phyloP scores from a whole-genome alignment of 2,329 filamentous ascomycete genomes.

The Fusarium graminum region DNA sequence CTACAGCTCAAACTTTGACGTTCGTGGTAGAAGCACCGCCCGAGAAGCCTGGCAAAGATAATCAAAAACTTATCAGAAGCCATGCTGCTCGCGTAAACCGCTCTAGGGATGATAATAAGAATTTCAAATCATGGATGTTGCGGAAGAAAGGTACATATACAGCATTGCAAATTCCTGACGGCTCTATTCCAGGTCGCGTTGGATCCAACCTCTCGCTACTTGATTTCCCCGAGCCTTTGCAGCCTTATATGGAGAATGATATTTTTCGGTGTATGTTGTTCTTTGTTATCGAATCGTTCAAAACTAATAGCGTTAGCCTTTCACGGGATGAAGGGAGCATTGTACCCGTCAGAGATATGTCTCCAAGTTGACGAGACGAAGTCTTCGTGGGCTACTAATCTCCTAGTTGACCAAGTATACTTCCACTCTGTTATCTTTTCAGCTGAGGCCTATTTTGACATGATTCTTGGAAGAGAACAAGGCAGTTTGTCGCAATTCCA shows the following conservation, averaged over 20 bases:
- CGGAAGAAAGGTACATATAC: not conserved
- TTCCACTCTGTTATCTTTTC: slow-evolving; percentile 39
- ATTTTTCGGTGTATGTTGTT: slow-evolving; percentile 19
- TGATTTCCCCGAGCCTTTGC: slow-evolving; percentile 39
- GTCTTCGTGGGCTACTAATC: slow-evolving; percentile 35
- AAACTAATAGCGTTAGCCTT: slow-evolving; percentile 1
- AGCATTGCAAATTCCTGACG: slow-evolving; percentile 1
- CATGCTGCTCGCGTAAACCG: slow-evolving; percentile 16
- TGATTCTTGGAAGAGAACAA: slow-evolving; percentile 1
- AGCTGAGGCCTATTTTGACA: slow-evolving; percentile 29
- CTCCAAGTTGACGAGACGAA: slow-evolving; percentile 28
- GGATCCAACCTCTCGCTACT: slow-evolving; percentile 36
- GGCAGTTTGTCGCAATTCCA: slow-evolving; percentile 33
- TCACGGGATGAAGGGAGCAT: slow-evolving; percentile 23
- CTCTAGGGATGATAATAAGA: not conserved
- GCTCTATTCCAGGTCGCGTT: slow-evolving; percentile 26
- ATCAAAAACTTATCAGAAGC: slow-evolving; percentile 18
- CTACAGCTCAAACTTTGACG: slow-evolving; percentile 2
- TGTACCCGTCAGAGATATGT: slow-evolving; percentile 41
- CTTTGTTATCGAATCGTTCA: rapidly evolving
- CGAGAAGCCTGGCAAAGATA: not conserved
- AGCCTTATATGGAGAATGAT: slow-evolving; percentile 41
- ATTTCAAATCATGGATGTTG: slow-evolving; percentile 36
- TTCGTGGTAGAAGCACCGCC: slow-evolving; percentile 27
- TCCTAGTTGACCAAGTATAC: slow-evolving; percentile 35